Base-by-base conservation (phyloP, 306 rosid species). In the Carpinus viminea region DNA sequence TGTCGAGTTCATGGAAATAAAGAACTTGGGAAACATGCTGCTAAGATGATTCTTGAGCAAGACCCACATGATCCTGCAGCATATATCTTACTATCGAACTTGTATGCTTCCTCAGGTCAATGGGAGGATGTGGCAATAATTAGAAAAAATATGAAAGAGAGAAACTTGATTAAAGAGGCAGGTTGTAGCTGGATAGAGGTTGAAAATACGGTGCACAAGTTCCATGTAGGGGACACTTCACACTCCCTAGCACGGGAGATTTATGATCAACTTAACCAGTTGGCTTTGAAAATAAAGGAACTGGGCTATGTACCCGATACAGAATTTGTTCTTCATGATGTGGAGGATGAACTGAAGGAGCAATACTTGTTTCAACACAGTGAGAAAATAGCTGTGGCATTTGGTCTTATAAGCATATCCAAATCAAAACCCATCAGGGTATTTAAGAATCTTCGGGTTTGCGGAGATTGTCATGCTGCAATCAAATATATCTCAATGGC, bases 181-280 rank as follows among this genome's bases (percentile, higher is more conserved):
- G 94, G 90, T 70, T 86, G 78, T 79, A 90, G 94, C 76, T 88
- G 92, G 94, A 71, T 88, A 73, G 94, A 90, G 79, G 81, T 88
- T 15, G 91, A 80, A 70, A 90, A 85, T 72, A 83, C 77, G 72
- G 88, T 86, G 74, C 89, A 88, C 81, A 83, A 83, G 68, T 88
- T 90, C 85, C 82, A 85, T 26, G 94, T 86, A 28, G 94, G 90
- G 66, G 94, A 90, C 75, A 86, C 94, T 41, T 85, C 85, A 74
- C 92, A 90, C 79, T 86, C 90, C n/a, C 73, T 79, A 66, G 89
- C 92, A 54, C 74, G 46, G 38, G 83, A 86, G 74, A 86, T 88
- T 78, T 90, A 90, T 60, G 81, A 88, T 70, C 86, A 86, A 78
- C 88, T 90, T 31, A 82, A 85, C 24, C 75, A 70, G 21, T 71